Conservation (phyloP, 306 rosid species). For the Trifolium fragiferum region DNA sequence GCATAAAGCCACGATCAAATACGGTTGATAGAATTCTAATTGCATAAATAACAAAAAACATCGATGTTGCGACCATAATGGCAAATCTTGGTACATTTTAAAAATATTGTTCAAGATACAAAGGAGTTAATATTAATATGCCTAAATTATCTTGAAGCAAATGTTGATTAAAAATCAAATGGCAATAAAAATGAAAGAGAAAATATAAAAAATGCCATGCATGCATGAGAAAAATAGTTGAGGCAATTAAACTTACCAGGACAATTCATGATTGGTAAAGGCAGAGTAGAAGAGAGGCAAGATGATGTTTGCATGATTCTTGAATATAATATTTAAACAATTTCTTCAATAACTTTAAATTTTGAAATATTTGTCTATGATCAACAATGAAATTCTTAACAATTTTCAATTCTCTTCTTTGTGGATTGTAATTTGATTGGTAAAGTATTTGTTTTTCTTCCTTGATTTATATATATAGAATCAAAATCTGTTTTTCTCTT, state of each 20-base stretch:
- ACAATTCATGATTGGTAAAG: neutral
- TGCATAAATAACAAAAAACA: neutral
- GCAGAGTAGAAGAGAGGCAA: neutral
- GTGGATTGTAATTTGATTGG: neutral
- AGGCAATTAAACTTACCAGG: neutral
- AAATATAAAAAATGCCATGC: neutral
- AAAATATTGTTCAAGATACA: neutral
- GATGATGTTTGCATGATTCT: conserved; percentile 10
- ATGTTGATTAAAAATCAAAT: neutral
- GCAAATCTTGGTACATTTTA: neutral
- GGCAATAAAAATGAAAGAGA: neutral
- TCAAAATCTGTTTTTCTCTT: conserved; percentile 5
- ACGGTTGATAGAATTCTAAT: neutral
- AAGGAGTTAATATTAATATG: neutral
- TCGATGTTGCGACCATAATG: neutral
- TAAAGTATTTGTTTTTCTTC: neutral
- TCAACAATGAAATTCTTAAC: conserved; percentile 4
- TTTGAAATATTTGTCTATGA: neutral
- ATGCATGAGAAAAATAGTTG: neutral
- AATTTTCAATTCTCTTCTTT: neutral
- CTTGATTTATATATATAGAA: neutral
- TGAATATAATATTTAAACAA: neutral
- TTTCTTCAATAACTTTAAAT: neutral
- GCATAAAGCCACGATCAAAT: neutral
- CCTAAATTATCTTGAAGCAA: neutral